Evolutionary conservation across 176 grass and related monocot genomes (phyloP), one percentile per base, ranked within the genome.

Genomic region (Zea luxurians): DNA sequence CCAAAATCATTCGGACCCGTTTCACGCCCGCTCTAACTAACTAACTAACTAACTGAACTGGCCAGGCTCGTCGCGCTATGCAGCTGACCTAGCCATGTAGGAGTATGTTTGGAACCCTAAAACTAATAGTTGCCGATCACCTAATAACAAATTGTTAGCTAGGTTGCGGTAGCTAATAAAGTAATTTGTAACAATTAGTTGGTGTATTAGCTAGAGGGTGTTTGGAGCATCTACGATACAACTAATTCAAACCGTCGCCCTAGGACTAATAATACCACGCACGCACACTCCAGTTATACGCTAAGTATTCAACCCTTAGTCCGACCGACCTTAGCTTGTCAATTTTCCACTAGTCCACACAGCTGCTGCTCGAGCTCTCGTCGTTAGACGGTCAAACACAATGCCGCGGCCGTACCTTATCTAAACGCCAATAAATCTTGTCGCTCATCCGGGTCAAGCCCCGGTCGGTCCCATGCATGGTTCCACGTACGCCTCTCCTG

Each of bases 261-360:
- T 27, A 27, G 27, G 27, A 1, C 27, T 44, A 64, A 2, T 10
- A 59, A 7, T 64, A 16, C 61, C 34, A 10, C 9, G 8, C 45
- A 40, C 64, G 9, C 17, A 10, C 15, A 27, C 18, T 57, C 20
- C 21, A 62, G 21, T 77, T 37, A 37, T 37, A 37, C 27, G 43
- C 5, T 18, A 7, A 49, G n/a, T 44, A 43, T 37, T 79, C 75
- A 73, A 66, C 75, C 1, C 1, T 85, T 85, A 73, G 83, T 79
- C 83, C 12, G 48, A 43, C 83, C 12, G 48, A 43, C 8, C 4
- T 1, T 15, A 50, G 48, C 34, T 18, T n/a, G 1, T 40, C 43
- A 38, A 4, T 38, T 85, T 85, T 85, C 68, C 68, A 79, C 20
- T n/a, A 44, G 5, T 17, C 4, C 4, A 27, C 27, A 27, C 27